phyloP scores from a whole-genome alignment of 495 filamentous ascomycete genomes.

The Haplographium delicatum region DNA sequence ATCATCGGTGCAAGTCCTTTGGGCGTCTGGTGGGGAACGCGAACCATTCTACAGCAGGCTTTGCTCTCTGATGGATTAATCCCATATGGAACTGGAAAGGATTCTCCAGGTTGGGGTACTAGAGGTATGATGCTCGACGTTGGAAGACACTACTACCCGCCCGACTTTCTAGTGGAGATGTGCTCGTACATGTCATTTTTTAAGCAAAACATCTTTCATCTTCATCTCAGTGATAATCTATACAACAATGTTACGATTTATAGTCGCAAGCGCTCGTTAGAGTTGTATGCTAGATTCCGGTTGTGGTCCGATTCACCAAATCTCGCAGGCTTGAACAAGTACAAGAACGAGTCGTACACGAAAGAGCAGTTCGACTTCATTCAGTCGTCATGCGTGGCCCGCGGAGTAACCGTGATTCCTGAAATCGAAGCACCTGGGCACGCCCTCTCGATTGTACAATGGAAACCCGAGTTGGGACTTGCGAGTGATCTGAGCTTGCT shows the following conservation, averaged over 20 bases:
- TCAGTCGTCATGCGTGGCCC: slow-evolving; percentile 38
- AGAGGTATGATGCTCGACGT: slow-evolving; percentile 43
- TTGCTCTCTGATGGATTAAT: slow-evolving; percentile 29
- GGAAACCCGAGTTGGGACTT: slow-evolving; percentile 47
- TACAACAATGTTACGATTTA: slow-evolving; percentile 36
- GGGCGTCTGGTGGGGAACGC: slow-evolving; percentile 48
- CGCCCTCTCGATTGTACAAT: slow-evolving; percentile 44
- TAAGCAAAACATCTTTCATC: slow-evolving; percentile 50
- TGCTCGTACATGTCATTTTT: slow-evolving; percentile 50
- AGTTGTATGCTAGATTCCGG: slow-evolving; percentile 42
- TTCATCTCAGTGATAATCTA: slow-evolving; percentile 48
- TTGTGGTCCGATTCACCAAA: slow-evolving; percentile 18
- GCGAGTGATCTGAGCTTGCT: slow-evolving; percentile 37
- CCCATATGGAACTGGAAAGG: slow-evolving; percentile 33
- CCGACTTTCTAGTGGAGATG: slow-evolving; percentile 45
- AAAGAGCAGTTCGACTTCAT: slow-evolving; percentile 37
- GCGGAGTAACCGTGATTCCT: slow-evolving; percentile 46
- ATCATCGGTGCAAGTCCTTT: slow-evolving; percentile 46
- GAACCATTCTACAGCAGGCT: slow-evolving; percentile 43
- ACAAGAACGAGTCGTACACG: slow-evolving; percentile 45
- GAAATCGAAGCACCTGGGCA: slow-evolving; percentile 51
- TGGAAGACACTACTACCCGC: slow-evolving; percentile 45
- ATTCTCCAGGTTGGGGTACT: slow-evolving; percentile 44
- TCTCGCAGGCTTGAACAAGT: slow-evolving; percentile 38
- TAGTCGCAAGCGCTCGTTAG: slow-evolving; percentile 35